Evolutionary conservation across 176 grass and related monocot genomes (phyloP).

Genomic region (Avena atlantica): DNA sequence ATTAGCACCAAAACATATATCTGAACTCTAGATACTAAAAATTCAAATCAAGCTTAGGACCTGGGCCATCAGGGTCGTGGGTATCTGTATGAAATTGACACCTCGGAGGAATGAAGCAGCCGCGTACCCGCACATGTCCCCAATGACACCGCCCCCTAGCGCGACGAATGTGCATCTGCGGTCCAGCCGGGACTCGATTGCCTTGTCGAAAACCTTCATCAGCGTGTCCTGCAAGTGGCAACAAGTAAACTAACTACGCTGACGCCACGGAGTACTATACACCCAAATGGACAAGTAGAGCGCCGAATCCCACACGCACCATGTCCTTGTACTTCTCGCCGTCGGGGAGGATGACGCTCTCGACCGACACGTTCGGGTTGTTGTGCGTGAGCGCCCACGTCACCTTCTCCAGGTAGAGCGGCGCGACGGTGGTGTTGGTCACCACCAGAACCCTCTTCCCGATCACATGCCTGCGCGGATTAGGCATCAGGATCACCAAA

Average conservation of each 20-base stretch:
- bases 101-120: conserved; percentile 83
- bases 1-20: conserved; percentile 19
- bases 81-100: conserved; percentile 99
- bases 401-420: conserved; percentile 90
- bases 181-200: conserved; percentile 70
- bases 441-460: conserved; percentile 94
- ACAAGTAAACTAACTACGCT: background rate
- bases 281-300: background rate
- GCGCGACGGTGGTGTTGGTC: conserved; percentile 87
- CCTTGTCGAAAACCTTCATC: conserved; percentile 96
- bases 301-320: conserved; percentile 47
- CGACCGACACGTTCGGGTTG: conserved; percentile 75
- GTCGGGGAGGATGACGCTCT: conserved; percentile 90
- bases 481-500: conserved; percentile 1
- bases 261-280: background rate
- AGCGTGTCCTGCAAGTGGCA: conserved; percentile 64
- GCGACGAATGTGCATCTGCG: conserved; percentile 85
- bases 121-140: conserved; percentile 94
- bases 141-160: conserved; percentile 88
- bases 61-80: conserved; percentile 95
- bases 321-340: conserved; percentile 94
- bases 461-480: conserved; percentile 77
- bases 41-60: conserved; percentile 44
- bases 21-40: conserved; percentile 14
- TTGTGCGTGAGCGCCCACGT: conserved; percentile 75